Evolutionary conservation across 805 yeast species (phyloP), one percentile per base, ranked within the genome.

Genomic region (Scheffersomyces spartinae): DNA sequence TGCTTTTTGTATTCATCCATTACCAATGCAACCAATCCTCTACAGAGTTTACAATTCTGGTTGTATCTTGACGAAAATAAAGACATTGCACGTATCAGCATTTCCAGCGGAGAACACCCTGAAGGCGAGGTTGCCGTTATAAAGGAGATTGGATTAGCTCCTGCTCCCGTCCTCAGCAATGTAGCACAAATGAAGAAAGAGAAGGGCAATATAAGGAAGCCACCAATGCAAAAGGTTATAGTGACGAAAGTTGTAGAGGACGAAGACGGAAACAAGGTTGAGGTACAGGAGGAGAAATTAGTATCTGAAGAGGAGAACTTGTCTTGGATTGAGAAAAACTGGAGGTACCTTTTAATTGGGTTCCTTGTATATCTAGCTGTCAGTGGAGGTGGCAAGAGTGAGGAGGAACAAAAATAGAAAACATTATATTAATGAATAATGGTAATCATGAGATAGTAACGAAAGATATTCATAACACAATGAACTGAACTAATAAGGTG

Each of bases 251-350:
- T 27, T 8, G 31, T 40, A 7, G 38, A 23, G 21, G 47, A 48
- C 26, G 47, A 43, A 8, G 30, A 42, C 2, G 56, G 55, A 1
- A 43, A 40, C 7, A 40, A 34, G 19, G 32, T 36, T 3, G 46
- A 42, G 26, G 45, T 42, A 13, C 48, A 43, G 18, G 38, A 29
- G 9, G 38, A 32, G 18, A 42, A 33, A 13, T n/a, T n/a, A n/a
- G n/a, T n/a, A n/a, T n/a, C n/a, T n/a, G 47, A 35, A 22, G 52
- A 39, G 12, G 55, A 43, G 24, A 42, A 41, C 9, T 40, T 56
- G 19, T 52, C 61, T 9, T 60, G 56, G 53, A 43, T 60, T 13
- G 65, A 60, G 36, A 52, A 50, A 38, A 52, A 60, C 40, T 60
- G 65, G 65, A 40, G 55, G 40, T 58, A 55, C 30, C 32, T 60